Percentiles rank a stretch among this genome's conserved stretches.
Evolutionary conservation across 2,329 filamentous ascomycete species (phyloP).

Genomic region (Keithomyces neogunnii): DNA sequence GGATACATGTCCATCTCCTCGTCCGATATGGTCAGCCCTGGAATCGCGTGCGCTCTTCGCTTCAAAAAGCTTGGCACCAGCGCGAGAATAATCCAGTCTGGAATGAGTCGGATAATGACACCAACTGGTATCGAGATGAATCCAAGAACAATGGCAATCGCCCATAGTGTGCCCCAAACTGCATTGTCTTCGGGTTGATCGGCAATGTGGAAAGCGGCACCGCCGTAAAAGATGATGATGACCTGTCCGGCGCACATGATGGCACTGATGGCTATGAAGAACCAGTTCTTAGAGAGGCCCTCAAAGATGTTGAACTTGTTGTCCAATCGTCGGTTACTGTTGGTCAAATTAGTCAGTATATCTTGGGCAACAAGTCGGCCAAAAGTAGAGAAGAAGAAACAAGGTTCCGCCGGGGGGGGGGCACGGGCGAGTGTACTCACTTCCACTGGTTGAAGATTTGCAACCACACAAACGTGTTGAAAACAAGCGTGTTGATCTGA

Average conservation of each 20-base stretch:
- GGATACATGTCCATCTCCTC: conserved; percentile 64
- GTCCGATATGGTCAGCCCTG: conserved; percentile 53
- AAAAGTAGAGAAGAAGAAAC: background rate
- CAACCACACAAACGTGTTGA: conserved; percentile 99
- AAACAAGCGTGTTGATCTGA: conserved; percentile 73
- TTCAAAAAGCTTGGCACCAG: conserved; percentile 47
- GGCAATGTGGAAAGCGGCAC: conserved; percentile 68
- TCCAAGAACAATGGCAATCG: conserved; percentile 74
- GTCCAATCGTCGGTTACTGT: conserved; percentile 79
- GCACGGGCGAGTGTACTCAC: conserved; percentile 40
- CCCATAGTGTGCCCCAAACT: conserved; percentile 58
- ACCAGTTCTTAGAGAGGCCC: conserved; percentile 73
- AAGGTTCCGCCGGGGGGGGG: background rate
- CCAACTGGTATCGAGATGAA: conserved; percentile 80
- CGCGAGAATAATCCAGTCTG: conserved; percentile 56
- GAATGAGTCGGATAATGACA: conserved; percentile 71
- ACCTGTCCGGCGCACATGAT: conserved; percentile 87
- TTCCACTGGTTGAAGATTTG: conserved; percentile 99
- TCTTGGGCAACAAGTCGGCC: background rate
- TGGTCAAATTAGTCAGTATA: conserved; percentile 7
- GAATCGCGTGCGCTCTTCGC: conserved; percentile 36
- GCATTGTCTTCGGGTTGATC: conserved; percentile 42
- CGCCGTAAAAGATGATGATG: conserved; percentile 83
- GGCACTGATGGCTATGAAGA: conserved; percentile 78
- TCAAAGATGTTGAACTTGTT: conserved; percentile 96